phyloP scores from a whole-genome alignment of 2,329 filamentous ascomycete genomes.

The Fusarium fujikuroi region DNA sequence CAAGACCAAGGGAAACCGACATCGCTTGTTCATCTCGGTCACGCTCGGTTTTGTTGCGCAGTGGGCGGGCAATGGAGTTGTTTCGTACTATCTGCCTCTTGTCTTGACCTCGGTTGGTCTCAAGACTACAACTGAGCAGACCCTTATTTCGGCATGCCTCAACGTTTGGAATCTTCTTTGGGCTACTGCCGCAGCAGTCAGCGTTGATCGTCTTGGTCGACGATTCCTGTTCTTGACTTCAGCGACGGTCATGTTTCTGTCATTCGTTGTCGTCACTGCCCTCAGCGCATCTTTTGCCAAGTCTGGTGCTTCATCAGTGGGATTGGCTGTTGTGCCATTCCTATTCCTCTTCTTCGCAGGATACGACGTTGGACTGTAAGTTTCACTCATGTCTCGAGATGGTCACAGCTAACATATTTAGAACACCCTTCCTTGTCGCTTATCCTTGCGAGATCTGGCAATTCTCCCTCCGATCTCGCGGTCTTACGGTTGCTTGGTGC shows the following conservation, averaged over 20 bases:
- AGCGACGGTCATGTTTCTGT: background rate
- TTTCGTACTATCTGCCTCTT: constrained; percentile 8
- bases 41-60: background rate
- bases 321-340: background rate
- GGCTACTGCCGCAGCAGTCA: constrained; percentile 1
- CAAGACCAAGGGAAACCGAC: constrained; percentile 3
- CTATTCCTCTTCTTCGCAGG: constrained; percentile 3
- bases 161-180: constrained; percentile 5
- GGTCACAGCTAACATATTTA: background rate
- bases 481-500: background rate
- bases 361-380: constrained; percentile 11
- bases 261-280: constrained; percentile 1
- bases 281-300: background rate
- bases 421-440: background rate
- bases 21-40: background rate
- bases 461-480: background rate
- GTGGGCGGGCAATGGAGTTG: constrained; percentile 12
- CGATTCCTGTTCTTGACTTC: background rate
- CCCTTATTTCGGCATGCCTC: background rate
- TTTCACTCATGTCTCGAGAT: fast-evolving
- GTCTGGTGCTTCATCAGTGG: background rate
- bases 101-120: background rate
- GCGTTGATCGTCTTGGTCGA: background rate
- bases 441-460: constrained; percentile 17
- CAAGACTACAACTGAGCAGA: background rate